These are phyloP conservation scores for Rosa hybrid DNA, from an alignment of 331 rosid species.

Conservation along the genomic window DNA sequence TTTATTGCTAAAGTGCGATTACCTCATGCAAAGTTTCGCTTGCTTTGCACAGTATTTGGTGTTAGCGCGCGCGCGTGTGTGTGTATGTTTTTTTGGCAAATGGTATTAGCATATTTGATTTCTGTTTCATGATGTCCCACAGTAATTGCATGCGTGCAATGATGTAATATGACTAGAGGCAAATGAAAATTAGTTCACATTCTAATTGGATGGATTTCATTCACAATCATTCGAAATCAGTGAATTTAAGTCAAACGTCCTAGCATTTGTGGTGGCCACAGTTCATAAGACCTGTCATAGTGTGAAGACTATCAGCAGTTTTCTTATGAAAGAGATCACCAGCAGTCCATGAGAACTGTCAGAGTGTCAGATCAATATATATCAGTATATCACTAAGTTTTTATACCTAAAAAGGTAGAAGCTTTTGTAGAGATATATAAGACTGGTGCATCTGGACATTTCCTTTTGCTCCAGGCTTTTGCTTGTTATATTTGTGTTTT, in stretches of 20 bases:
- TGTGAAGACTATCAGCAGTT: background rate
- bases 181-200: background rate
- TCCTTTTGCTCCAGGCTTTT: background rate
- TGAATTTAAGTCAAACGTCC: background rate
- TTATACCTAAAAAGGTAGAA: background rate
- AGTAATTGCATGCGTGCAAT: background rate
- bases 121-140: background rate
- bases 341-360: background rate
- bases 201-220: background rate
- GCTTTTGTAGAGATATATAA: background rate
- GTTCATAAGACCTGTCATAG: background rate
- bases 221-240: background rate
- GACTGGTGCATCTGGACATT: background rate
- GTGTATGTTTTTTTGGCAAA: background rate
- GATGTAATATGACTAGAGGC: background rate
- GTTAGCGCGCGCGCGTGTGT: too few species aligned
- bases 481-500: background rate
- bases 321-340: background rate
- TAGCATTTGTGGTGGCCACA: background rate
- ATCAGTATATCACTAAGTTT: background rate
- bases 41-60: background rate
- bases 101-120: background rate
- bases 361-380: background rate
- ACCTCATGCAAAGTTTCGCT: background rate
- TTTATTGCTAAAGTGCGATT: background rate